Base-by-base conservation (phyloP, 2,329 filamentous ascomycete species). In the Neofusicoccum sp. region DNA sequence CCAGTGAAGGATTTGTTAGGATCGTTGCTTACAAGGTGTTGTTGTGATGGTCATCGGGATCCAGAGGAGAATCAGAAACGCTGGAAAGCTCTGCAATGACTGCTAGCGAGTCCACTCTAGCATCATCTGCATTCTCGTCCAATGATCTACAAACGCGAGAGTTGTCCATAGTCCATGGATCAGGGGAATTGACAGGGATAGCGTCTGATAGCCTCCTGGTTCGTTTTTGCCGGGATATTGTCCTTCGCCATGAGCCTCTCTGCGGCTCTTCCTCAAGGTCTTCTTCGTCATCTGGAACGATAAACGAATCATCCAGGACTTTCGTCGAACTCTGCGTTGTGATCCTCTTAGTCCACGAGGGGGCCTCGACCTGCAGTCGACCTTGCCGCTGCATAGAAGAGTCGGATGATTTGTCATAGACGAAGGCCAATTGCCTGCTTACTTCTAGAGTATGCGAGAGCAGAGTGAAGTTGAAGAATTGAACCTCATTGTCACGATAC, bases 381-480 rank as follows among this genome's bases (percentile, higher is more conserved):
- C 14, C 16, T 43, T 24, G 26, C 62, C 28, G 47, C 28, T 28
- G 49, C 6, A 12, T 26, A 2, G 7, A 44, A 30, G 16, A n/a
- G 9, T 47, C 47, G 6, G 28, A 49, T 8, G 63, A 7, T 56
- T 14, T 7, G 45, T 57, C 30, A 48, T 53, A 26, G 53, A 60
- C 33, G 64, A 66, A 12, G 71, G 26, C 12, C 56, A 20, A 63
- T 57, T 58, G 73, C 65, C 43, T 67, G 65, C 12, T 48, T 12
- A 73, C 57, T 33, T 70, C 70, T 16, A 70, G 47, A 48, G 72
- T 68, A 20, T 68, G 63, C 3, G 65, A 61, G 4, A 67, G 33
- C 4, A 66, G 60, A 43, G 66, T 67, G 6, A 74, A 49, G 6
- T 66, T 69, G 56, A 70, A 70, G 58, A 76, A 74, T 0, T 61